Conservation (phyloP, 371 early-diverging fungal species). For the Vittaforma corneae region DNA sequence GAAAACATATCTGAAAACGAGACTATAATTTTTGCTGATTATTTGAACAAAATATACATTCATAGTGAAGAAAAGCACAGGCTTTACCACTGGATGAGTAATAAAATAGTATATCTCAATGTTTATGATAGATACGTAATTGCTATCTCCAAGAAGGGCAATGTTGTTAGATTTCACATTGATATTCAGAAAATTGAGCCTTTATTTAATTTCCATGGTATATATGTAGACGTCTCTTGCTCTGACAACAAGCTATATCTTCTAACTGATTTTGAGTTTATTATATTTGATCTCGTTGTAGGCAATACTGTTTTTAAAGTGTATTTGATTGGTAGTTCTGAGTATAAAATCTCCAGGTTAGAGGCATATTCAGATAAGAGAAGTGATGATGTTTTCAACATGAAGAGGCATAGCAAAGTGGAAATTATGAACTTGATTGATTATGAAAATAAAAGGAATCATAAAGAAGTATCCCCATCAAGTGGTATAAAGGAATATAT, state of each 20-base stretch:
- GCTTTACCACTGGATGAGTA: neutral
- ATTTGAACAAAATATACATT: too few relatives aligned
- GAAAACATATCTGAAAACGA: too few relatives aligned
- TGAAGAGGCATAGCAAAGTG: neutral
- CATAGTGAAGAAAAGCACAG: too few relatives aligned
- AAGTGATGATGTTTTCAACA: neutral
- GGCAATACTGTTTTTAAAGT: neutral
- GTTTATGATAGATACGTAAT: neutral
- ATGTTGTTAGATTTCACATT: neutral
- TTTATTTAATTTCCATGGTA: conserved; percentile 3
- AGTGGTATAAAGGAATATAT: too few relatives aligned
- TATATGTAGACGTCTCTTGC: neutral
- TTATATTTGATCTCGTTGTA: neutral
- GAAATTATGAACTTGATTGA: neutral
- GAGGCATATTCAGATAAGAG: neutral
- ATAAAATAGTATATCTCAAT: neutral
- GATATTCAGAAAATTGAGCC: neutral
- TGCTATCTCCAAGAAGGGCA: neutral
- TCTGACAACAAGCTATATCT: neutral
- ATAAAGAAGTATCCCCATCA: too few relatives aligned
- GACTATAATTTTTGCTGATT: too few relatives aligned
- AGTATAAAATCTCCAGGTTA: neutral
- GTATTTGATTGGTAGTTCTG: neutral
- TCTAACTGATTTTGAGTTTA: conserved; percentile 12
- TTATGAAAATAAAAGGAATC: too few relatives aligned